Evolutionary conservation across 768 basidiomycete genomes (phyloP).

Genomic region (Chalciporus pseudorubinellus): DNA sequence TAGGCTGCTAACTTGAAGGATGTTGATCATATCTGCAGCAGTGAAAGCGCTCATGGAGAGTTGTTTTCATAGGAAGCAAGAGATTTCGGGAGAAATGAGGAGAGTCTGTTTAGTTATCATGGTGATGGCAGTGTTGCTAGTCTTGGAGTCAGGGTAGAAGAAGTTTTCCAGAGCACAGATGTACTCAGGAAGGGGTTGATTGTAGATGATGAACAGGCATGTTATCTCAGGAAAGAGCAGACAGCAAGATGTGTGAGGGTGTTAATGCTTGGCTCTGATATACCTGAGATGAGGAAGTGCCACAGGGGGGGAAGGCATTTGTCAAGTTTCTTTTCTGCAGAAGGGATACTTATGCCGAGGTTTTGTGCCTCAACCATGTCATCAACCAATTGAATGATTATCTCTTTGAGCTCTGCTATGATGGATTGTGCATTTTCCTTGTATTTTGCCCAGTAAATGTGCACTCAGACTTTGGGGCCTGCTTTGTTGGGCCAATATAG

Average conservation of each 20-base stretch:
- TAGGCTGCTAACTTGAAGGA: neutral
- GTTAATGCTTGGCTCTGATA: neutral
- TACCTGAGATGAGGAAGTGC: neutral
- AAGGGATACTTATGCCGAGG: neutral
- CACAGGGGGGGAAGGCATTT: neutral
- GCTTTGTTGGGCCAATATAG: neutral
- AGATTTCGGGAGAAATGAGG: neutral
- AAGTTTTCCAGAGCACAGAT: conserved; percentile 2
- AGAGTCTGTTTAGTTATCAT: neutral
- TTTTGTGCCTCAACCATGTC: neutral
- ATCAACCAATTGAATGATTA: neutral
- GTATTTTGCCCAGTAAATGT: neutral
- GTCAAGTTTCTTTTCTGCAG: neutral
- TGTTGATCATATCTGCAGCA: neutral
- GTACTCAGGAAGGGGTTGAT: neutral
- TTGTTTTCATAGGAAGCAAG: neutral
- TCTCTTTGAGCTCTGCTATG: neutral
- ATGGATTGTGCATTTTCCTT: neutral
- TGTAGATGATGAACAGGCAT: neutral
- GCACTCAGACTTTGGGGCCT: neutral
- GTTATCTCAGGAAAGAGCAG: neutral
- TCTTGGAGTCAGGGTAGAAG: neutral
- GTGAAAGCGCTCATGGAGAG: neutral
- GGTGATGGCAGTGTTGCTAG: neutral
- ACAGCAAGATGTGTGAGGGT: neutral